Percentiles rank a stretch among this genome's conserved stretches.
Conservation (phyloP, 345 rosid species). For the Bruguiera sexangula region DNA sequence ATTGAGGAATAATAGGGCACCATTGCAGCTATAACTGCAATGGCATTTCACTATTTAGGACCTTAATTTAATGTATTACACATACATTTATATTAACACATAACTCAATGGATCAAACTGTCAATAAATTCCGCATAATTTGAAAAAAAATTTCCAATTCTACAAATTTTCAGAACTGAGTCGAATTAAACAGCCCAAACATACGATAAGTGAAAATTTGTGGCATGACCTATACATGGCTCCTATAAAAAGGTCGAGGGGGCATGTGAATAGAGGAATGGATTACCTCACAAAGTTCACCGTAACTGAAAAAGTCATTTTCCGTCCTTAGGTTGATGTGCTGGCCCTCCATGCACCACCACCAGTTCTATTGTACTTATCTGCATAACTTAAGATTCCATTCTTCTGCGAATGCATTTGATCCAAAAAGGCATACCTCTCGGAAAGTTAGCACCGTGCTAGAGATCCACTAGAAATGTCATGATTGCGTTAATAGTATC, state of each 20-base stretch:
- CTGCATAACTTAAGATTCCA: constrained; percentile 14
- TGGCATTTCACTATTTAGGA: too few relatives aligned
- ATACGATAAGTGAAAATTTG: too few relatives aligned
- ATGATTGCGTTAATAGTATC: background rate
- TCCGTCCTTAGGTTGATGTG: constrained; percentile 27
- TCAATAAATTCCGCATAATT: too few relatives aligned
- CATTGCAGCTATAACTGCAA: too few relatives aligned
- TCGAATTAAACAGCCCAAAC: too few relatives aligned
- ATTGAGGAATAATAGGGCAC: too few relatives aligned
- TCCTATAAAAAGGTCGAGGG: background rate
- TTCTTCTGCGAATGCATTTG: constrained; percentile 3
- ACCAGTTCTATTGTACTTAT: background rate
- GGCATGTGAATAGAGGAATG: constrained; percentile 11
- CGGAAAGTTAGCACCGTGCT: background rate
- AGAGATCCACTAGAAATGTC: background rate
- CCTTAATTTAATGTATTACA: too few relatives aligned
- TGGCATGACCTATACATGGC: too few relatives aligned
- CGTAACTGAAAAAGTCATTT: constrained; percentile 19
- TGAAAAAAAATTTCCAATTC: too few relatives aligned
- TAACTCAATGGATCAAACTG: too few relatives aligned
- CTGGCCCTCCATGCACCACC: constrained; percentile 11
- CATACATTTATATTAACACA: too few relatives aligned
- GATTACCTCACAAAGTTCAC: constrained; percentile 8
- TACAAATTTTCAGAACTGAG: too few relatives aligned
- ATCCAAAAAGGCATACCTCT: background rate